Conservation (phyloP, 2,329 filamentous ascomycete species). For the Phoma herbarum region DNA sequence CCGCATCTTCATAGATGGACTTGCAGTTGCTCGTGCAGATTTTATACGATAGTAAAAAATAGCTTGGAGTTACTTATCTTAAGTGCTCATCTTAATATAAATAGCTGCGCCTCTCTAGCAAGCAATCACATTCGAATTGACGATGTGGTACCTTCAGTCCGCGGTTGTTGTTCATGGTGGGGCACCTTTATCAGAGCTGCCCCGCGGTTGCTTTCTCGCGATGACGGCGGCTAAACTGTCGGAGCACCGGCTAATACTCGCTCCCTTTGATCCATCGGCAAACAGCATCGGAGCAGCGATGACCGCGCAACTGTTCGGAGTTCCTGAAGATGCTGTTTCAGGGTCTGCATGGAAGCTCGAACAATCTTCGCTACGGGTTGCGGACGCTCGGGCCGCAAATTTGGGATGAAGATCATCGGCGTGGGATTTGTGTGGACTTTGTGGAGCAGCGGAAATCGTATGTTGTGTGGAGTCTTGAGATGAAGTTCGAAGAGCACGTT, state of each 20-base stretch:
- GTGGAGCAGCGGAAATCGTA: constrained; percentile 4
- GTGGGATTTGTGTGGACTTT: background rate
- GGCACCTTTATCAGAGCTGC: constrained; percentile 13
- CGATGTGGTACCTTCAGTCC: background rate
- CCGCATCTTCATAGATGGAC: constrained; percentile 12
- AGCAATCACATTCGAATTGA: background rate
- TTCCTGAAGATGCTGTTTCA: constrained; percentile 5
- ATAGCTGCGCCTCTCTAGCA: background rate
- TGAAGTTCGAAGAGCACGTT: background rate
- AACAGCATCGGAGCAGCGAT: constrained; percentile 6
- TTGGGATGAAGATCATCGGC: background rate
- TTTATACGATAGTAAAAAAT: background rate
- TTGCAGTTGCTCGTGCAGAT: constrained; percentile 3
- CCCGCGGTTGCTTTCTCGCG: constrained; percentile 7
- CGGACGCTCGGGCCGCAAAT: constrained; percentile 3
- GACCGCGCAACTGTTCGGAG: constrained; percentile 3
- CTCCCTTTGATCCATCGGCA: constrained; percentile 4
- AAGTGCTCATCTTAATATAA: background rate
- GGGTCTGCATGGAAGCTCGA: constrained; percentile 1
- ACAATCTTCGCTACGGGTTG: background rate
- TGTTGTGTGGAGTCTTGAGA: constrained; percentile 13
- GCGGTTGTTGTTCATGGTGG: constrained; percentile 20
- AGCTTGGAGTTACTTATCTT: background rate
- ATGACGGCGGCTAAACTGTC: constrained; percentile 16
- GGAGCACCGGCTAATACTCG: constrained; percentile 21